Percentiles rank a stretch among this genome's conserved stretches.
phyloP scores from a whole-genome alignment of 306 rosid species.

The Luffa aegyptiaca region DNA sequence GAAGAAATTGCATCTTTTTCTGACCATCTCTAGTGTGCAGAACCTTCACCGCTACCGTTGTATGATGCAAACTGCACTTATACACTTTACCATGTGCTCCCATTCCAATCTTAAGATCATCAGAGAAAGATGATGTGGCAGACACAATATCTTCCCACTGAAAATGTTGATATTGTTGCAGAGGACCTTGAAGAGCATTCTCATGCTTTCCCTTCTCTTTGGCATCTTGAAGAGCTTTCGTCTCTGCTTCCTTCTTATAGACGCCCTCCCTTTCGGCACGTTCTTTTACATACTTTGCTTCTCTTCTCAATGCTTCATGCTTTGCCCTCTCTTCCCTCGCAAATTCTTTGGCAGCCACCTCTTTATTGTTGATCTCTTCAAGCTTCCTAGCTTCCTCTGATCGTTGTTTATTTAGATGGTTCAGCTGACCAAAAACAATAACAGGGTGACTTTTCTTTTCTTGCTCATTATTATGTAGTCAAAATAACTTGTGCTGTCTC shows the following conservation, averaged over 20 bases:
- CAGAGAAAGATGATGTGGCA: slow-evolving; percentile 84
- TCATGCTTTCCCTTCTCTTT: slow-evolving; percentile 64
- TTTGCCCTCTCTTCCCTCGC: slow-evolving; percentile 50
- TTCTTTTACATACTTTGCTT: slow-evolving; percentile 49
- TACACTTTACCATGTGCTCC: slow-evolving; percentile 83
- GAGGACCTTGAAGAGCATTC: slow-evolving; percentile 50
- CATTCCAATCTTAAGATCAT: slow-evolving; percentile 67
- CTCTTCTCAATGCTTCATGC: slow-evolving; percentile 46
- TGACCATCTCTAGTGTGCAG: slow-evolving; percentile 46
- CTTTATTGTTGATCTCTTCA: slow-evolving; percentile 45
- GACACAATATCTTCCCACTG: slow-evolving; percentile 77
- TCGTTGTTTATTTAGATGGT: slow-evolving; percentile 37
- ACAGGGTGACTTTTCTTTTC: slow-evolving; percentile 9
- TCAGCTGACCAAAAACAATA: slow-evolving; percentile 41
- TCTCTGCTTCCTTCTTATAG: slow-evolving; percentile 59
- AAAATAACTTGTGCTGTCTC: not conserved
- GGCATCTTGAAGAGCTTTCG: slow-evolving; percentile 42
- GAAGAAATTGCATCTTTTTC: slow-evolving; percentile 58
- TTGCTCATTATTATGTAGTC: not conserved
- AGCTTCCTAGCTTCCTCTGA: slow-evolving; percentile 49
- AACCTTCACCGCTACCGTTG: slow-evolving; percentile 88
- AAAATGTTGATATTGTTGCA: slow-evolving; percentile 44
- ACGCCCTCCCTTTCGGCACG: slow-evolving; percentile 59
- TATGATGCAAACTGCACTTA: slow-evolving; percentile 74
- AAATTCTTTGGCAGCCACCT: slow-evolving; percentile 37